Percentiles rank a stretch among this genome's conserved stretches.
These are phyloP conservation scores for Wallacemonas sp. DNA, from an alignment of 208 protist species.

Conservation along the genomic window DNA sequence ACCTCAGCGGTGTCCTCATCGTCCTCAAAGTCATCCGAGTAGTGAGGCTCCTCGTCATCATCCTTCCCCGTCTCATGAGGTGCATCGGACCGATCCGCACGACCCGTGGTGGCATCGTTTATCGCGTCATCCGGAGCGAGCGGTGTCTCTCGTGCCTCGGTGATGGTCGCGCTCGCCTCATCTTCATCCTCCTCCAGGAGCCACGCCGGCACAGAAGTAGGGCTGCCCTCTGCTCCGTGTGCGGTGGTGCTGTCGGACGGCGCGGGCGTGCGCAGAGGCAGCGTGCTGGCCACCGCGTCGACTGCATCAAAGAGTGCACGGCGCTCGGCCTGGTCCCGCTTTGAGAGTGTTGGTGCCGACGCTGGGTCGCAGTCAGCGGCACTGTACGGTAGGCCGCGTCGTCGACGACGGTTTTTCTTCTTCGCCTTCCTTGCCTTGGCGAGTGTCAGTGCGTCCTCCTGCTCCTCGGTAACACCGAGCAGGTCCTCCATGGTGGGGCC, in stretches of 20 bases:
- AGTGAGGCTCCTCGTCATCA: constrained; percentile 23
- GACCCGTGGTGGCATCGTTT: too few relatives aligned
- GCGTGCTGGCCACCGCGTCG: background rate
- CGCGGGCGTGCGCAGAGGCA: background rate
- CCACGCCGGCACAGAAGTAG: background rate
- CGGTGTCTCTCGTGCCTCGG: background rate
- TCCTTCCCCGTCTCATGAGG: constrained; percentile 24
- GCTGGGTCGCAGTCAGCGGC: too few relatives aligned
- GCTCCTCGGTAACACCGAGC: constrained; percentile 9
- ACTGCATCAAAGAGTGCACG: constrained; percentile 10
- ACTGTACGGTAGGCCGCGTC: too few relatives aligned
- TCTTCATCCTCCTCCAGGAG: background rate
- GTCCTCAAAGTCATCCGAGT: constrained; percentile 65
- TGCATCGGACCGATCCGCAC: background rate
- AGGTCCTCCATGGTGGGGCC: constrained; percentile 14
- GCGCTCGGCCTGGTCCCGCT: background rate
- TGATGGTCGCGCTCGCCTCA: background rate
- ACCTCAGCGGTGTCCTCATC: background rate
- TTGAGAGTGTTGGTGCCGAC: background rate
- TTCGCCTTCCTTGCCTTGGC: too few relatives aligned
- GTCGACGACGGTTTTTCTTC: too few relatives aligned
- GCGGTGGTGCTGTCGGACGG: background rate
- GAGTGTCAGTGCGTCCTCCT: background rate
- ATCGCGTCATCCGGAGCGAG: too few relatives aligned
- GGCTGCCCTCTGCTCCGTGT: background rate